A percentile compares a stretch with the other conserved stretches of the same genome.
phyloP scores from a whole-genome alignment of 2,329 filamentous ascomycete species.

The Conoideocrella luteorostrata region DNA sequence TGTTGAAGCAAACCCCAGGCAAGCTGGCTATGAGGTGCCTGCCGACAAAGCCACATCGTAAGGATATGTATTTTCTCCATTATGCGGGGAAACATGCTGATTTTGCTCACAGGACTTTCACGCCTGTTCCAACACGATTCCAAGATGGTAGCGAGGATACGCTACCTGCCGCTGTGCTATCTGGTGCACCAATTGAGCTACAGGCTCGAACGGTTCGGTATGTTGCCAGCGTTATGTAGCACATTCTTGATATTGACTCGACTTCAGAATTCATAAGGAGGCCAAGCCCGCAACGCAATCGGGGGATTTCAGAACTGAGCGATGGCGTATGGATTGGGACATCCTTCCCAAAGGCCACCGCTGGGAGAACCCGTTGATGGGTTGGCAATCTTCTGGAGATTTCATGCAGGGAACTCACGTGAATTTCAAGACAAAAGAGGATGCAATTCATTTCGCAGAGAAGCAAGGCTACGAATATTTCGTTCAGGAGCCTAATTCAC shows the following conservation, averaged over 20 bases:
- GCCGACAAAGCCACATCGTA: slow-evolving; percentile 91
- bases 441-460: slow-evolving; percentile 89
- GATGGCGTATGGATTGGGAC: slow-evolving; percentile 99
- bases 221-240: slow-evolving; percentile 17
- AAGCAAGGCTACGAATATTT: slow-evolving; percentile 99
- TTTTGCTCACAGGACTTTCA: slow-evolving; percentile 61
- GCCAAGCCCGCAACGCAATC: slow-evolving; percentile 95
- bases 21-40: slow-evolving; percentile 74
- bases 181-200: slow-evolving; percentile 87
- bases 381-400: slow-evolving; percentile 95
- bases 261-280: slow-evolving; percentile 76
- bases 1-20: slow-evolving; percentile 44
- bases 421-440: slow-evolving; percentile 88
- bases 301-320: slow-evolving; percentile 73
- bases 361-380: slow-evolving; percentile 98
- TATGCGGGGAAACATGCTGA: neutral
- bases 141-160: slow-evolving; percentile 85
- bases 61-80: slow-evolving; percentile 9
- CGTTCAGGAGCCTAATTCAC: slow-evolving; percentile 90
- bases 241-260: slow-evolving; percentile 1
- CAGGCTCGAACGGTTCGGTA: slow-evolving; percentile 93
- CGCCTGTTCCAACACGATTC: slow-evolving; percentile 80
- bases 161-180: slow-evolving; percentile 78
- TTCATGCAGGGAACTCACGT: slow-evolving; percentile 91
- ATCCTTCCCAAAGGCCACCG: slow-evolving; percentile 84